Base-by-base conservation (phyloP, 2,329 filamentous ascomycete genomes). In the Sporothrix luriei region DNA sequence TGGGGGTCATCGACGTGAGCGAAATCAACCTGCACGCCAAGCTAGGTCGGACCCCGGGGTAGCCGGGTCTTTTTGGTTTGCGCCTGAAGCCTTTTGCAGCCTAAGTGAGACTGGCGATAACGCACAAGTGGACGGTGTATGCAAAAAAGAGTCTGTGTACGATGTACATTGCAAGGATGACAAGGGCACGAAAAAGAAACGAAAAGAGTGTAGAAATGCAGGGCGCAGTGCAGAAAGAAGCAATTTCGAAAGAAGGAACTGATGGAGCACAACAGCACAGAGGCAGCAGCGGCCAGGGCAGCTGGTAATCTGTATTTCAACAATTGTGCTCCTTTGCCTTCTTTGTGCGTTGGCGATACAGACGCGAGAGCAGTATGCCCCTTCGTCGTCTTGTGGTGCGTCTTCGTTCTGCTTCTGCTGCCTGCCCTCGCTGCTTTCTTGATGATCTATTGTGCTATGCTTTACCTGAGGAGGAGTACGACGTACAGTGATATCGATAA, bases 1-100 rank as follows among this genome's bases (percentile, higher is more conserved):
- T 43, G 21, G 54, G 38, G 16, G 38, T 24, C 38, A n/a, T 38
- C 55, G 55, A 61, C 24, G 55, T 24, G 33, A 11, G n/a, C 21
- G 7, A 40, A 46, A 48, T 7, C 59, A 57, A 40, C 48, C 48
- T 21, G 38, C 66, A 24, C 66, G 52, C 66, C 66, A 68, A 68
- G 52, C 51, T 43, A 48, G 9, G 51, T n/a, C 24, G 38, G 21
- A 13, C 49, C 38, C 54, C 52, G 52, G 66, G 52, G 33, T 14
- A 43, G 11, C 52, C 66, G 40, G 24, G 38, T 29, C 64, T 49
- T 49, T 21, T 52, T 33, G 51, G 29, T 40, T 55, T 54, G 64
- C 33, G 64, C 38, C n/a, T 66, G 64, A 43, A 55, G 51, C 64
- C 24, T 13, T 66, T 55, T 66, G 46, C 46, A 49, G 43, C 16